Percentiles rank a stretch among this genome's conserved stretches.
These are phyloP conservation scores for Quercus tomentella DNA, from an alignment of 331 rosid species.

Conservation along the genomic window DNA sequence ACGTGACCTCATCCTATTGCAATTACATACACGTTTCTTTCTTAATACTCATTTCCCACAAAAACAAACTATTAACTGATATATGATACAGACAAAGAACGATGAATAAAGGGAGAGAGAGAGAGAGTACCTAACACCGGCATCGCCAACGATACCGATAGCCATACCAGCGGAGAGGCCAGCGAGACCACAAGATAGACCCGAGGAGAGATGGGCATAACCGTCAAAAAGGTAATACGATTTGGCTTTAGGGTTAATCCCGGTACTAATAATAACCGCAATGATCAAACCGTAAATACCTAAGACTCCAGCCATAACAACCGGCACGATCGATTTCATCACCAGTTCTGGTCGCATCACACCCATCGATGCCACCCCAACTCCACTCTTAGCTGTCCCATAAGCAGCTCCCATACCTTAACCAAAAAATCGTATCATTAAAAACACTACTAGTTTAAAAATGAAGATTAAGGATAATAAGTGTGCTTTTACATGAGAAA, in stretches of 20 bases:
- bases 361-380: slow-evolving; percentile 79
- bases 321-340: slow-evolving; percentile 73
- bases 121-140: slow-evolving; percentile 54
- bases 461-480: neutral
- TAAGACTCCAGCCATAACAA: slow-evolving; percentile 74
- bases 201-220: slow-evolving; percentile 72
- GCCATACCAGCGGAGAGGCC: slow-evolving; percentile 81
- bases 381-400: slow-evolving; percentile 75
- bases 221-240: slow-evolving; percentile 71
- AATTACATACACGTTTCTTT: no score
- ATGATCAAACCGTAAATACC: slow-evolving; percentile 77
- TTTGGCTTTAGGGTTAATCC: slow-evolving; percentile 74
- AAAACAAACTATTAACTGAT: no score
- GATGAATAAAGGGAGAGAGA: neutral
- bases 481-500: slow-evolving; percentile 37
- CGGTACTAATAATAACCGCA: slow-evolving; percentile 72
- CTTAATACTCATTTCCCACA: no score
- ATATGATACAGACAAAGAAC: no score
- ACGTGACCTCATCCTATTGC: no score
- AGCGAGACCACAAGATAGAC: slow-evolving; percentile 69
- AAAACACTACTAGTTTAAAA: no score
- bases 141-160: slow-evolving; percentile 68
- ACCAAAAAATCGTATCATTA: neutral
- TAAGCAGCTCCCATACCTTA: slow-evolving; percentile 74
- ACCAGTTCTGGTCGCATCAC: slow-evolving; percentile 73